Conservation (phyloP, 1,284 basidiomycete genomes). For the Mycosarcoma mackinlayi region DNA sequence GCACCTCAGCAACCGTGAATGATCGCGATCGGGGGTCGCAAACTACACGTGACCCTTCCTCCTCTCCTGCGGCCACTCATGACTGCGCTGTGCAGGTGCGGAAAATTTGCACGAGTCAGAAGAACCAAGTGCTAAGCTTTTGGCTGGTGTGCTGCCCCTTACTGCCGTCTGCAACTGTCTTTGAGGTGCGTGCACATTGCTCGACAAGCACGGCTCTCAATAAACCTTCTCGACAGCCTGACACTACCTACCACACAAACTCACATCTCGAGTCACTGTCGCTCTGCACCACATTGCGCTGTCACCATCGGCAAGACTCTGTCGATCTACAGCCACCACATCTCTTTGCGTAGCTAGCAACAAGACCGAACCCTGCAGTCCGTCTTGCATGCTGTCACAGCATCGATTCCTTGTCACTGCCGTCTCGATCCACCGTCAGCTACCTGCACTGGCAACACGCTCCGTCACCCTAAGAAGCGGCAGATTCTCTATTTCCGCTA, state of each 20-base stretch:
- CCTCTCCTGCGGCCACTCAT: neutral
- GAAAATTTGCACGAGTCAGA: slow-evolving; percentile 13
- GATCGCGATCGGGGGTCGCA: neutral
- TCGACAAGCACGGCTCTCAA: too few relatives aligned
- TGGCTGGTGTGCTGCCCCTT: too few relatives aligned
- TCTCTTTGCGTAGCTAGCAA: too few relatives aligned
- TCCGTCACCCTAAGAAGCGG: neutral
- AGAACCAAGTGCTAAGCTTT: neutral
- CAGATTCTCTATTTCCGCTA: neutral
- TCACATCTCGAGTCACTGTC: slow-evolving; percentile 1
- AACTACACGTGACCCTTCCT: slow-evolving; percentile 7
- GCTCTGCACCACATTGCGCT: too few relatives aligned
- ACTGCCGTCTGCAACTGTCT: too few relatives aligned
- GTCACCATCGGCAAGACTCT: neutral
- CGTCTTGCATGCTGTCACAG: slow-evolving; percentile 32
- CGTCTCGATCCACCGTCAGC: slow-evolving; percentile 11
- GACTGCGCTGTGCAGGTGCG: neutral
- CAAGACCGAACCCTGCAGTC: too few relatives aligned
- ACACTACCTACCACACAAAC: neutral
- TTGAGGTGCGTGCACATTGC: neutral
- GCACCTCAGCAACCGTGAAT: neutral
- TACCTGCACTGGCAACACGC: slow-evolving; percentile 11
- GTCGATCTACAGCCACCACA: too few relatives aligned
- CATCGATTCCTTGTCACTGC: slow-evolving; percentile 12
- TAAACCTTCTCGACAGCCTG: too few relatives aligned